Evolutionary conservation across 768 basidiomycete genomes (phyloP).

Genomic region (Suillus subaureus): DNA sequence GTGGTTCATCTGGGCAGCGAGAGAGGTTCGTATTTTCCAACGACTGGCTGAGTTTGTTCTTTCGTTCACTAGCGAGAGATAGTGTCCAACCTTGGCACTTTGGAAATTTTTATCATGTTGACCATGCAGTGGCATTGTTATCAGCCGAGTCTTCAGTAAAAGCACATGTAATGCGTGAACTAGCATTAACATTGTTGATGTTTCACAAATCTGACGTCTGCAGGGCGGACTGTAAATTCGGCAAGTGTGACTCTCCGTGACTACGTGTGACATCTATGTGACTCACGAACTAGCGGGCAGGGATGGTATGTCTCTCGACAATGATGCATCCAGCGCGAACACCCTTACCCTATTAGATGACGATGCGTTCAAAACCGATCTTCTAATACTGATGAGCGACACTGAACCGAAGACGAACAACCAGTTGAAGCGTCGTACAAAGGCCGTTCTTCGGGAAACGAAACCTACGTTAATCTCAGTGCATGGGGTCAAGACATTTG

Average conservation of each 20-base stretch:
- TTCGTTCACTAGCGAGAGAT: neutral
- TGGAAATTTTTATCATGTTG: neutral
- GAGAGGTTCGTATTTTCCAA: neutral
- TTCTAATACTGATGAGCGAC: neutral
- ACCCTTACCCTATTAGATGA: neutral
- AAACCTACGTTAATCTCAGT: neutral
- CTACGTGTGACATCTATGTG: too few species aligned
- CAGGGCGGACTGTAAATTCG: too few species aligned
- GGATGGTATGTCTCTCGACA: neutral
- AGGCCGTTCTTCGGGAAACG: neutral
- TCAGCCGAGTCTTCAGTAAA: neutral
- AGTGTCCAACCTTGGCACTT: neutral
- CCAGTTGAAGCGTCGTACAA: neutral
- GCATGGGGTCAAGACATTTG: neutral
- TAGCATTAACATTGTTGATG: too few species aligned
- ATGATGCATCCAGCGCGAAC: neutral
- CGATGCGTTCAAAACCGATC: neutral
- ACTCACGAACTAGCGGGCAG: too few species aligned
- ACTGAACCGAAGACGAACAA: neutral
- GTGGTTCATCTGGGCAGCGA: constrained; percentile 15
- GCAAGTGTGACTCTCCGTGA: too few species aligned
- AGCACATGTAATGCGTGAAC: neutral
- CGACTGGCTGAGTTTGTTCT: neutral
- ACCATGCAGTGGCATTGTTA: neutral
- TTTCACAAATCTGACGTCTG: too few species aligned